phyloP scores from a whole-genome alignment of 306 rosid genomes.

The Quercus agrifolia region DNA sequence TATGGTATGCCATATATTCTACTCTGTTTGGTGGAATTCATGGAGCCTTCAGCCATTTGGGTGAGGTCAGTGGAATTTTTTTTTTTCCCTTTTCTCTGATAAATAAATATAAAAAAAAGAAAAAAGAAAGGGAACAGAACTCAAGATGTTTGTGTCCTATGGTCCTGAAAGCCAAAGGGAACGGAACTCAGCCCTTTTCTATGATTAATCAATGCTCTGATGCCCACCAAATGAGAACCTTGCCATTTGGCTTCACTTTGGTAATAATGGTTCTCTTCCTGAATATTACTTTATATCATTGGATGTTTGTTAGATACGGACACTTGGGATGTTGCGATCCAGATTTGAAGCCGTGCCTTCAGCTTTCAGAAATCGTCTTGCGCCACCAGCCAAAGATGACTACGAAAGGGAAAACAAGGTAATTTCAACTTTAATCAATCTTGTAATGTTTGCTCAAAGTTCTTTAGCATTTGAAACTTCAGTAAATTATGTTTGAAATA shows the following conservation, averaged over 20 bases:
- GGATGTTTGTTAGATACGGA: constrained; percentile 71
- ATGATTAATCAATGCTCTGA: too few relatives aligned
- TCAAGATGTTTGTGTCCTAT: too few relatives aligned
- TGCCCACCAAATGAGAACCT: too few relatives aligned
- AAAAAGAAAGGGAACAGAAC: too few relatives aligned
- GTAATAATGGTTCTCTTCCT: constrained; percentile 17
- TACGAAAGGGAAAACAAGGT: constrained; percentile 32
- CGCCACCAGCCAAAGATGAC: constrained; percentile 44
- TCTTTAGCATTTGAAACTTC: constrained; percentile 25
- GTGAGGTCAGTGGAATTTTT: constrained; percentile 74
- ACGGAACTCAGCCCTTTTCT: too few relatives aligned
- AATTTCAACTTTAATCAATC: constrained; percentile 7
- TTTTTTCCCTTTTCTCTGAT: background rate
- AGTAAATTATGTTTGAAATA: constrained; percentile 13
- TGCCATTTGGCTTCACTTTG: background rate
- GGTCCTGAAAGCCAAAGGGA: too few relatives aligned
- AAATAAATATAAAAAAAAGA: background rate
- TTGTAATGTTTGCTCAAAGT: background rate
- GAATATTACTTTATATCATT: constrained; percentile 20
- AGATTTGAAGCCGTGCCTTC: constrained; percentile 75
- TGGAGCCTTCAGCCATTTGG: constrained; percentile 98
- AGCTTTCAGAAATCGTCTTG: constrained; percentile 68
- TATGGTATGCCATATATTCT: constrained; percentile 97
- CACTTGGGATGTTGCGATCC: constrained; percentile 97
- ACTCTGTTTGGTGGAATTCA: constrained; percentile 87